Evolutionary conservation across 2,329 filamentous ascomycete species (phyloP).

Genomic region (Sphaceloma murrayae): DNA sequence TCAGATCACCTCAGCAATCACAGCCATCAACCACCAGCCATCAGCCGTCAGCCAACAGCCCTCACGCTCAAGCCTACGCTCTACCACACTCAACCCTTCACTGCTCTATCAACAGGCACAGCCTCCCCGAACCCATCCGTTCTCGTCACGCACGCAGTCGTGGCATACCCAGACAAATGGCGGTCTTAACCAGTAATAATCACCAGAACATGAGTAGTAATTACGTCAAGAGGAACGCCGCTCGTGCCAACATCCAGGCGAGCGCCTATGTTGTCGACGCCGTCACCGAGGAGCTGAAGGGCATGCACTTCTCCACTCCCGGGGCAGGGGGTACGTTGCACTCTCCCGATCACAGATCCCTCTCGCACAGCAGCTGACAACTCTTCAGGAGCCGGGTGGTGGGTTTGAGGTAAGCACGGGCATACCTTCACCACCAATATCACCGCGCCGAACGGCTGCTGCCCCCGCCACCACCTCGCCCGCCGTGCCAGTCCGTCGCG

Average conservation of each 20-base stretch:
- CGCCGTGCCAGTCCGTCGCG: constrained; percentile 9
- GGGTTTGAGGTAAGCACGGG: constrained; percentile 90
- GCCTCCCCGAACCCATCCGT: background rate
- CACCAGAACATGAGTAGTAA: constrained; percentile 64
- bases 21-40: constrained; percentile 1
- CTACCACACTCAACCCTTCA: no score
- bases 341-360: background rate
- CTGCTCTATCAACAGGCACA: background rate
- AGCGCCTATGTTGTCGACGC: constrained; percentile 80
- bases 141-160: constrained; percentile 30
- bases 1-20: constrained; percentile 11
- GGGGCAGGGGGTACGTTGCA: constrained; percentile 49
- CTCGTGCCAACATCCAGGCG: constrained; percentile 69
- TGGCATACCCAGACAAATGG: constrained; percentile 51
- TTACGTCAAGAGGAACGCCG: constrained; percentile 42
- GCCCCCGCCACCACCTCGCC: constrained; percentile 17
- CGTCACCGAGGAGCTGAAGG: constrained; percentile 59
- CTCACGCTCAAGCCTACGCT: no score
- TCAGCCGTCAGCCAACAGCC: background rate
- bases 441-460: constrained; percentile 48
- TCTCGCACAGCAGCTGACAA: constrained; percentile 16
- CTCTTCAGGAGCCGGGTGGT: constrained; percentile 68
- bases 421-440: constrained; percentile 74
- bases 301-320: constrained; percentile 92
- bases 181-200: constrained; percentile 58